These are phyloP conservation scores for Trypanosoma conorhini DNA, from an alignment of 208 protist species.

Conservation along the genomic window DNA sequence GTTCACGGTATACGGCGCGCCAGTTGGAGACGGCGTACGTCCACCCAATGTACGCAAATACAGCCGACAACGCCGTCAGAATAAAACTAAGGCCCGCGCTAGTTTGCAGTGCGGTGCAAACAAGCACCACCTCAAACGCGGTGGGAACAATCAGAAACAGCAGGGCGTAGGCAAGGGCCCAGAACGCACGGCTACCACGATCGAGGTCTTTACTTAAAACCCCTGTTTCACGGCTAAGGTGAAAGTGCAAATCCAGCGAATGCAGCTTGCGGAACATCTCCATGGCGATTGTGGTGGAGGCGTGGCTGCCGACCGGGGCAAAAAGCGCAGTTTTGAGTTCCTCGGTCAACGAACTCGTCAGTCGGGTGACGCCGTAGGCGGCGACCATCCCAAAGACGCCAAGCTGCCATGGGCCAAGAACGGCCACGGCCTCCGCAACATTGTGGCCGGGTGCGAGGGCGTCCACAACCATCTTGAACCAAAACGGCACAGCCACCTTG, in stretches of 20 bases:
- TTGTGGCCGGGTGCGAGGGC: conserved; percentile 51
- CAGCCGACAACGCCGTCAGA: conserved; percentile 75
- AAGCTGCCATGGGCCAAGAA: conserved; percentile 59
- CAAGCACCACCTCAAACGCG: conserved; percentile 91
- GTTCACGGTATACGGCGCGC: conserved; percentile 82
- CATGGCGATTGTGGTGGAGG: conserved; percentile 83
- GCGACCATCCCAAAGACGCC: conserved; percentile 83
- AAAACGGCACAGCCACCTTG: conserved; percentile 90
- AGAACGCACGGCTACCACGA: conserved; percentile 92
- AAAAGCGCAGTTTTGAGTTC: conserved; percentile 92
- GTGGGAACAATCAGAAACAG: conserved; percentile 95
- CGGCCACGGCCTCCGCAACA: conserved; percentile 30
- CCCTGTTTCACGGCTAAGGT: conserved; percentile 91
- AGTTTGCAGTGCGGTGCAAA: conserved; percentile 85
- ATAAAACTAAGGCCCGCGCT: conserved; percentile 87
- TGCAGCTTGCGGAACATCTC: conserved; percentile 91
- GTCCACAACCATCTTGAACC: conserved; percentile 91
- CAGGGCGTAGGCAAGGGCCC: conserved; percentile 82
- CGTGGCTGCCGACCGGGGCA: conserved; percentile 84
- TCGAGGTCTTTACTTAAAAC: conserved; percentile 91
- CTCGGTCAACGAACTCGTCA: conserved; percentile 74
- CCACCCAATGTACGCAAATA: conserved; percentile 87
- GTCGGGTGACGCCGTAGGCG: conserved; percentile 83
- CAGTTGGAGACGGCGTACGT: conserved; percentile 82
- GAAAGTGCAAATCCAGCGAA: conserved; percentile 83